Base-by-base conservation (phyloP, 2,329 filamentous ascomycete species). In the Fusarium begoniae region DNA sequence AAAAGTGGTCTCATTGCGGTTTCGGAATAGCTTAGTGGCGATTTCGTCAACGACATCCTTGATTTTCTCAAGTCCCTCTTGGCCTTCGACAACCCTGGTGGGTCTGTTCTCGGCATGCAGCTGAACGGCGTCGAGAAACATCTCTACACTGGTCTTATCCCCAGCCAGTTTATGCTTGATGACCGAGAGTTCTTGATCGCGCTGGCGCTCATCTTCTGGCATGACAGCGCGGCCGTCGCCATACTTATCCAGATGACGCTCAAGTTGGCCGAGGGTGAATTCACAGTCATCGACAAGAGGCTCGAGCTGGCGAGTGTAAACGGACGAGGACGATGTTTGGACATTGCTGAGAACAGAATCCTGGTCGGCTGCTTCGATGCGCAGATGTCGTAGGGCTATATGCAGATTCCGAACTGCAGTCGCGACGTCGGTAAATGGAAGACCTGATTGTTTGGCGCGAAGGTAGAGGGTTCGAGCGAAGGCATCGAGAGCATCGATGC, bases 31-130 rank as follows among this genome's bases (percentile, higher is more conserved):
- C 17, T 85, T 84, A 17, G 83, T 79, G 7, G 90, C 89, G 70
- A 91, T 87, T 37, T 81, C 80, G 74, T 92, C 89, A 38, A 91
- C 87, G 75, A 90, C 90, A 77, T 89, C 87, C 79, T 90, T 88
- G 76, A 91, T 90, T 13, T 79, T 78, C 64, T 91, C 87, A 40
- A 90, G 80, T 30, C 84, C 81, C 24, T 82, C 79, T 48, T 79
- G 83, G 51, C 82, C 79, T 43, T 83, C 77, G 17, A 79, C 80
- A 55, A 82, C 73, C 40, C 69, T 76, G 75, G 66, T 81, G 71
- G 74, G 83, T 77, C 70, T 67, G 45, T 84, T 86, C 24, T 82
- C 81, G 1, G 84, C 83, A 64, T 87, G 84, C 48, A 89, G 77
- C 77, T 90, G 88, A 24, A 91, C 84, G 0, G 86, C 87, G 74